Conservation (phyloP, 805 yeast genomes). For the Cyberlindnera subsufficiens region DNA sequence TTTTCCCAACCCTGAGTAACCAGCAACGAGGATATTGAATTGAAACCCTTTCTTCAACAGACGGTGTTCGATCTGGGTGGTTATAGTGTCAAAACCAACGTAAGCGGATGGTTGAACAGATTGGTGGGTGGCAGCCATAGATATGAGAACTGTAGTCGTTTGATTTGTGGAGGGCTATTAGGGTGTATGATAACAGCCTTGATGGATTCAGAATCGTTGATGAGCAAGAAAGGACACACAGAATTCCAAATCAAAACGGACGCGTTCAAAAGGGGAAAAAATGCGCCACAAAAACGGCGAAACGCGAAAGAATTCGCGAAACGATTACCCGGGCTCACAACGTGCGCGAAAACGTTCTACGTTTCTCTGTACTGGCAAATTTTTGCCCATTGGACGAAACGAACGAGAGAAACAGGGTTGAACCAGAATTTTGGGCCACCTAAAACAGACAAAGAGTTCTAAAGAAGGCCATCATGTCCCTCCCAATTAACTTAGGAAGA, state of each 20-base stretch:
- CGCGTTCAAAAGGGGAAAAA: slow-evolving; percentile 5
- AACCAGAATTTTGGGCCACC: too few species aligned
- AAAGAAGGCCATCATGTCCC: slow-evolving; percentile 11
- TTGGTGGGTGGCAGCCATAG: slow-evolving; percentile 8
- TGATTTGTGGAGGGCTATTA: background rate
- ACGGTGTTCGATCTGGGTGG: slow-evolving; percentile 90
- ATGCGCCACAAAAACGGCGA: background rate
- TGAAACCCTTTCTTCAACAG: slow-evolving; percentile 90
- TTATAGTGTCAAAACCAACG: slow-evolving; percentile 96
- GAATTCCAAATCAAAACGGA: slow-evolving; percentile 16
- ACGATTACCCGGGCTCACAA: too few species aligned
- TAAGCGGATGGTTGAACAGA: slow-evolving; percentile 56
- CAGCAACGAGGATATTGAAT: slow-evolving; percentile 91
- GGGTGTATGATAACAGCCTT: background rate
- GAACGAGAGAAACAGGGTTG: too few species aligned
- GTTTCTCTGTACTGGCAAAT: too few species aligned
- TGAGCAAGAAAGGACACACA: slow-evolving; percentile 4
- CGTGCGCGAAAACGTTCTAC: too few species aligned
- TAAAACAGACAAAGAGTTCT: too few species aligned
- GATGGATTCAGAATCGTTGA: slow-evolving; percentile 4
- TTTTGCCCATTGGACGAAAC: too few species aligned
- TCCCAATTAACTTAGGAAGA: slow-evolving; percentile 17
- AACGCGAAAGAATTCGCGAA: too few species aligned
- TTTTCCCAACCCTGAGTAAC: slow-evolving; percentile 91
- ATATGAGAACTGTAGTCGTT: slow-evolving; percentile 2